Evolutionary conservation across 768 basidiomycete genomes (phyloP), one percentile per base, ranked within the genome.

Genomic region (Russula dissimulans): DNA sequence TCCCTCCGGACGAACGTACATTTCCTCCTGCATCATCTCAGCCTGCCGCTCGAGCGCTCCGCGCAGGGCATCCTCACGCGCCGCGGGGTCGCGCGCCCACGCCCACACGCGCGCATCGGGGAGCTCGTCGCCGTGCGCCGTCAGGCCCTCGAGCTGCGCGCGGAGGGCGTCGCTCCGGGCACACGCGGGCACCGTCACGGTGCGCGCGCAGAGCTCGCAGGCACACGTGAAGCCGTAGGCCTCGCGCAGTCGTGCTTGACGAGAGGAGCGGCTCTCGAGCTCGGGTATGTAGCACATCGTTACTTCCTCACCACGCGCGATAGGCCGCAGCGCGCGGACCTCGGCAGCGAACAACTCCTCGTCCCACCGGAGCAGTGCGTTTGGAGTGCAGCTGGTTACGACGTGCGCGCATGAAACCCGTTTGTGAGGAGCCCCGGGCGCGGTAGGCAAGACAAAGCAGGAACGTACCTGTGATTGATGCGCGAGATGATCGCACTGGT

Each of bases 281-380:
- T 63, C 45, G 2, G 54, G 36, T 50, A 64, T 66, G 65, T 74
- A 77, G 4, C 66, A 50, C 52, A 67, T 57, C 31, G 72, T 70
- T 18, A 76, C 66, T 57, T 76, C 70, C 61, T 76, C 74, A 14
- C 70, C 71, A n/a, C 62, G 57, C 26, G 64, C 62, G 44, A 75
- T 75, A 32, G 68, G 57, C 6, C 71, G 68, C 31, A 64, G 58
- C 0, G 74, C 72, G 34, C 61, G 66, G 3, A 75, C 60, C 41
- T 70, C 61, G 18, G 64, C 62, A 3, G 72, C 72, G 62, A 76
- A 71, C 9, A 71, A 63, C 3, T 65, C 45, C 14, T 62, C 29
- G 57, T 70, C 62, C 60, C 71, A 75, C 32, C 51, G 26, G 22
- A 55, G 59, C 18, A 46, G 36, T 4, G 59, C 60, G 54, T 68